Evolutionary conservation across 2,329 filamentous ascomycete genomes (phyloP).

Genomic region (Cercospora sesami): DNA sequence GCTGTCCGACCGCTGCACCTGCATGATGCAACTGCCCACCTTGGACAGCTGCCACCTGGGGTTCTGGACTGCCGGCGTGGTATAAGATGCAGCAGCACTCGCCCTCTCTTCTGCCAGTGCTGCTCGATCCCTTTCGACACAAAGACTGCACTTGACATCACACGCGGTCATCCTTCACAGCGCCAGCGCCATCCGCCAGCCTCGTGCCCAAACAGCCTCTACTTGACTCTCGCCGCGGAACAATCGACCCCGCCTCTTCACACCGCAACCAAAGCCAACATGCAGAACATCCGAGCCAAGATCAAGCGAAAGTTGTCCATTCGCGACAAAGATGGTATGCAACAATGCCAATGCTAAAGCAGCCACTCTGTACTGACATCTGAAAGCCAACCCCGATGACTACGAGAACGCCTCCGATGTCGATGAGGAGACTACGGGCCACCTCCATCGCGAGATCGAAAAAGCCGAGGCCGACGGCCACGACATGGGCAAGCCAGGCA

Average conservation of each 20-base stretch:
- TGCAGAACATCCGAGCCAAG: constrained; percentile 41
- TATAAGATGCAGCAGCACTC: background rate
- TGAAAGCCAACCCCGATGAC: constrained; percentile 34
- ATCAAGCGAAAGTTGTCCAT: constrained; percentile 42
- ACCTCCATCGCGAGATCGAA: constrained; percentile 40
- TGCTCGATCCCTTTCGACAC: background rate
- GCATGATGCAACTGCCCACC: constrained; percentile 6
- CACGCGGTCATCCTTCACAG: background rate
- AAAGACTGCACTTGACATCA: background rate
- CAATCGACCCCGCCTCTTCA: constrained; percentile 3
- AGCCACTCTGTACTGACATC: constrained; percentile 11
- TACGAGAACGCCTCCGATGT: constrained; percentile 37
- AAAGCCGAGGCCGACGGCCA: constrained; percentile 38
- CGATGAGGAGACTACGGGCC: constrained; percentile 42
- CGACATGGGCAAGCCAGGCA: constrained; percentile 38
- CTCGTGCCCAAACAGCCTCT: background rate
- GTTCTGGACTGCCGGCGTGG: constrained; percentile 9
- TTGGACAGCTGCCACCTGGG: constrained; percentile 6
- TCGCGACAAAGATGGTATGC: constrained; percentile 41
- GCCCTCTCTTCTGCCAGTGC: background rate
- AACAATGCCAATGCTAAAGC: background rate
- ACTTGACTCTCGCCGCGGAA: background rate
- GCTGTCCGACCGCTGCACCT: background rate
- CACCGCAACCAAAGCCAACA: constrained; percentile 26
- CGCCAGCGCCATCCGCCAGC: background rate